A percentile compares a stretch with the other conserved stretches of the same genome.
Evolutionary conservation across 495 filamentous ascomycete species (phyloP).

Genomic region (Tetracladium marchalianum): DNA sequence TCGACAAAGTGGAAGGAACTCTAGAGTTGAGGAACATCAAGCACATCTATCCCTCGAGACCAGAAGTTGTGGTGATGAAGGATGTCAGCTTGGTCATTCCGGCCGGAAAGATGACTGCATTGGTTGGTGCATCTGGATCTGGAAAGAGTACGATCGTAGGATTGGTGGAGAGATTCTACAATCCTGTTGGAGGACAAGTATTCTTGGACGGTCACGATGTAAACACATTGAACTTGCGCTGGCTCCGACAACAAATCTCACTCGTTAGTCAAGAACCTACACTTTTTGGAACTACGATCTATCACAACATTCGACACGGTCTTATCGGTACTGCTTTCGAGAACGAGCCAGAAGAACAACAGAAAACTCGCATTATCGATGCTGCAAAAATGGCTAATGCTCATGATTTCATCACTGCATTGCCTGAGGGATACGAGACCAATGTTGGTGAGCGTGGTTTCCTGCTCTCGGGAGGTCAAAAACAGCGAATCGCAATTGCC

Average conservation of each 20-base stretch:
- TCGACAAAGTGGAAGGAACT: constrained; percentile 62
- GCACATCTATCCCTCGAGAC: constrained; percentile 88
- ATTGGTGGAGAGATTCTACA: constrained; percentile 86
- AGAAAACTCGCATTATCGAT: constrained; percentile 59
- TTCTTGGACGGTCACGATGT: constrained; percentile 80
- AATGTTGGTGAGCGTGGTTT: constrained; percentile 94
- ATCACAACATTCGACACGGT: constrained; percentile 76
- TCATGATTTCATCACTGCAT: constrained; percentile 74
- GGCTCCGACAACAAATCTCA: constrained; percentile 85
- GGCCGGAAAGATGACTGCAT: constrained; percentile 77
- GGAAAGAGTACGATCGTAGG: constrained; percentile 92
- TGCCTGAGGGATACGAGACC: constrained; percentile 88
- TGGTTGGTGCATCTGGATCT: constrained; percentile 81
- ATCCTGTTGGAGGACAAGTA: constrained; percentile 71
- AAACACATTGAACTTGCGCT: constrained; percentile 70
- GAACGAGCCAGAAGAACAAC: constrained; percentile 50
- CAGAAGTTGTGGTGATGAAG: constrained; percentile 80
- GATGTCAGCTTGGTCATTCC: constrained; percentile 69
- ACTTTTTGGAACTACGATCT: constrained; percentile 79
- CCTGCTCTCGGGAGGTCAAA: constrained; percentile 86
- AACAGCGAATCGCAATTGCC: constrained; percentile 82
- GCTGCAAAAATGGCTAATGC: constrained; percentile 89
- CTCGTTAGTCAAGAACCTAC: constrained; percentile 79
- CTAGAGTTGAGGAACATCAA: constrained; percentile 78
- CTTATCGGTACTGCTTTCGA: constrained; percentile 79